These are phyloP conservation scores for Penicillium pulvis DNA, from an alignment of 495 filamentous ascomycete genomes.

Conservation along the genomic window DNA sequence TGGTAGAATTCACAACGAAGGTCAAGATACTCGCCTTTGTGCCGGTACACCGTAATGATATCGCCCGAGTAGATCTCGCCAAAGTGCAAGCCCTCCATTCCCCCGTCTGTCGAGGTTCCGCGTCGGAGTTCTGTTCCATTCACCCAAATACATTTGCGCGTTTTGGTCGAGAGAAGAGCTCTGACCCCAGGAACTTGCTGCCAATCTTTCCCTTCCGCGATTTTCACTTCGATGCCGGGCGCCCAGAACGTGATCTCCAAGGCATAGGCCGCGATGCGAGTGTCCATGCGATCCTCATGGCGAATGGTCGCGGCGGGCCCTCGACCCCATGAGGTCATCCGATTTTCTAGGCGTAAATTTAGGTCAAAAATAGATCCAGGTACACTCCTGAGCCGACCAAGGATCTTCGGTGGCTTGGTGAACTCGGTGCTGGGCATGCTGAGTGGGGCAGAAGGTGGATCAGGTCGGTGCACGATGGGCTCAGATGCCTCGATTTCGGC, in stretches of 20 bases:
- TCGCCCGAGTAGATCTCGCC: conserved; percentile 73
- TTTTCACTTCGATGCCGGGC: conserved; percentile 56
- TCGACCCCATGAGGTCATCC: conserved; percentile 76
- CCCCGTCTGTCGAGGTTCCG: conserved; percentile 44
- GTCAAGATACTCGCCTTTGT: conserved; percentile 46
- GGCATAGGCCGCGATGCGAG: conserved; percentile 77
- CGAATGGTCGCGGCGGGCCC: conserved; percentile 59
- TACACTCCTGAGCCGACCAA: conserved; percentile 47
- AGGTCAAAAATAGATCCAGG: conserved; percentile 54
- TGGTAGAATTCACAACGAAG: conserved; percentile 57
- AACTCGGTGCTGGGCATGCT: conserved; percentile 22
- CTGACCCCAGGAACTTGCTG: conserved; percentile 50
- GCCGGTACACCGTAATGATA: conserved; percentile 62
- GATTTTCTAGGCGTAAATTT: conserved; percentile 62
- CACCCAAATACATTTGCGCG: conserved; percentile 67
- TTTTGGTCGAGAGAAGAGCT: conserved; percentile 73
- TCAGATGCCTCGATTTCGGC: conserved; percentile 26
- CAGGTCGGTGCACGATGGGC: conserved; percentile 24
- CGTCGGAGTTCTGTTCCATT: conserved; percentile 63
- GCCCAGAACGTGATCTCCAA: conserved; percentile 76
- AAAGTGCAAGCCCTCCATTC: conserved; percentile 57
- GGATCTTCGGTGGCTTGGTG: conserved; percentile 39
- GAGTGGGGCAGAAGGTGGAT: conserved; percentile 7
- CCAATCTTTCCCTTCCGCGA: conserved; percentile 62
- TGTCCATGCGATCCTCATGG: conserved; percentile 60